A percentile compares a stretch with the other conserved stretches of the same genome.
These are phyloP conservation scores for Fusarium clavum DNA, from an alignment of 2,329 filamentous ascomycete genomes.

Conservation along the genomic window DNA sequence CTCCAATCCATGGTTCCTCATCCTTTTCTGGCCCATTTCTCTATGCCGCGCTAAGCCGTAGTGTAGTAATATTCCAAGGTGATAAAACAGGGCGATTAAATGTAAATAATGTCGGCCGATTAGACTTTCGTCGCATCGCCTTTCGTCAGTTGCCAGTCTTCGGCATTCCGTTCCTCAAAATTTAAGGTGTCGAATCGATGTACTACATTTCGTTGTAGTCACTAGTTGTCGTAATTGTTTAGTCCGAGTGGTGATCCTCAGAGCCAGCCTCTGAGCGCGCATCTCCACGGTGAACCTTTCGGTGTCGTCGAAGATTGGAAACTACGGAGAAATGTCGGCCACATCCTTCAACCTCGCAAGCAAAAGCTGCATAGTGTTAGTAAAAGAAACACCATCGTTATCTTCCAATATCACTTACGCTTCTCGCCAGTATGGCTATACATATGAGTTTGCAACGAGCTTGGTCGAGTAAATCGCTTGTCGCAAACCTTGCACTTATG, in stretches of 20 bases:
- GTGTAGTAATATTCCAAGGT: constrained; percentile 43
- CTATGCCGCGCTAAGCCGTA: constrained; percentile 46
- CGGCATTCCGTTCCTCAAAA: constrained; percentile 2
- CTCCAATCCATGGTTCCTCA: constrained; percentile 34
- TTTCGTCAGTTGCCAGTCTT: constrained; percentile 9
- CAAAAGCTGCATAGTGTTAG: constrained; percentile 73
- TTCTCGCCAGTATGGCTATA: constrained; percentile 99
- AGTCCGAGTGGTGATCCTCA: constrained; percentile 72
- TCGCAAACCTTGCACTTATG: constrained; percentile 99
- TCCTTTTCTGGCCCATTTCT: constrained; percentile 46
- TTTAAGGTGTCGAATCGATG: constrained; percentile 19
- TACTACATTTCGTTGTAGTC: background rate
- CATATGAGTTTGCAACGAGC: constrained; percentile 96
- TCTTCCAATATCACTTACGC: constrained; percentile 64
- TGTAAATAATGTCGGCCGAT: constrained; percentile 24
- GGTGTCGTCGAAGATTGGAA: constrained; percentile 92
- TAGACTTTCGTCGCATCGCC: constrained; percentile 12
- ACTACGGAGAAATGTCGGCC: constrained; percentile 97
- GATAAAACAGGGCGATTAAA: constrained; percentile 39
- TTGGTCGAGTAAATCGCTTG: constrained; percentile 95
- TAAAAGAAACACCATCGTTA: background rate
- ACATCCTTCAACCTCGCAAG: constrained; percentile 93
- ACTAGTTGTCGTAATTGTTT: constrained; percentile 30
- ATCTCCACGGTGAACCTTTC: constrained; percentile 89
- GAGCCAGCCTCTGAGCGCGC: constrained; percentile 71